Evolutionary conservation across 139 green algal genomes (phyloP).

Genomic region (Trebouxia sp.): DNA sequence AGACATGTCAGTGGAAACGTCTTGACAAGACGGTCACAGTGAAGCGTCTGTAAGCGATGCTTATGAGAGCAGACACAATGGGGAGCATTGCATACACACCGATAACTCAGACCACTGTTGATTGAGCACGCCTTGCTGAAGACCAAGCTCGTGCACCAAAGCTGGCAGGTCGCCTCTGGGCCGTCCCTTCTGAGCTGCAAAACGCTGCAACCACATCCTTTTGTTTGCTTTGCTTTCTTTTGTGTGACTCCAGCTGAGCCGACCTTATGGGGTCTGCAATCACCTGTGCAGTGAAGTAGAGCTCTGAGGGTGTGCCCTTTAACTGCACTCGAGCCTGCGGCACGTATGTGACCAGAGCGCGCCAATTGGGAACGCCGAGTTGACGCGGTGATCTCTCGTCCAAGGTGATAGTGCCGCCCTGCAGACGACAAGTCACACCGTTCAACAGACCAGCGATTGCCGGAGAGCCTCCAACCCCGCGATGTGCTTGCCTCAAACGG

Average conservation of each 20-base stretch:
- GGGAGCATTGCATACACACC: conserved; percentile 51
- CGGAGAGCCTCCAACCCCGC: background rate
- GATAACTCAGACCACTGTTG: conserved; percentile 80
- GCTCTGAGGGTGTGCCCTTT: conserved; percentile 72
- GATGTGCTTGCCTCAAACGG: conserved; percentile 43
- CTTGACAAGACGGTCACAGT: background rate
- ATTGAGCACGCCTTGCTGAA: conserved; percentile 74
- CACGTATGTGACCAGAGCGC: conserved; percentile 69
- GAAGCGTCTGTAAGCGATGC: background rate
- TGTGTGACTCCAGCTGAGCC: no score
- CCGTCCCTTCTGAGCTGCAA: conserved; percentile 51
- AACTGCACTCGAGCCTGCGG: conserved; percentile 65
- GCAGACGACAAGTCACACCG: no score
- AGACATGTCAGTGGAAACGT: background rate
- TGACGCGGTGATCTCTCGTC: conserved; percentile 47
- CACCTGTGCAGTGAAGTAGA: conserved; percentile 72
- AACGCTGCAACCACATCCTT: conserved; percentile 37
- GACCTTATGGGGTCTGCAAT: no score
- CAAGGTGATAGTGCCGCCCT: conserved; percentile 55
- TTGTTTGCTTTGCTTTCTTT: background rate
- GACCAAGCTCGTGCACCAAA: conserved; percentile 66
- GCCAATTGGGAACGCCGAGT: conserved; percentile 52
- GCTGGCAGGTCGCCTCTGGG: conserved; percentile 68
- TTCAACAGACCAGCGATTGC: background rate
- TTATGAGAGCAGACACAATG: background rate